Evolutionary conservation across 176 grass and related monocot species (phyloP).

Genomic region (Eleusine coracana): DNA sequence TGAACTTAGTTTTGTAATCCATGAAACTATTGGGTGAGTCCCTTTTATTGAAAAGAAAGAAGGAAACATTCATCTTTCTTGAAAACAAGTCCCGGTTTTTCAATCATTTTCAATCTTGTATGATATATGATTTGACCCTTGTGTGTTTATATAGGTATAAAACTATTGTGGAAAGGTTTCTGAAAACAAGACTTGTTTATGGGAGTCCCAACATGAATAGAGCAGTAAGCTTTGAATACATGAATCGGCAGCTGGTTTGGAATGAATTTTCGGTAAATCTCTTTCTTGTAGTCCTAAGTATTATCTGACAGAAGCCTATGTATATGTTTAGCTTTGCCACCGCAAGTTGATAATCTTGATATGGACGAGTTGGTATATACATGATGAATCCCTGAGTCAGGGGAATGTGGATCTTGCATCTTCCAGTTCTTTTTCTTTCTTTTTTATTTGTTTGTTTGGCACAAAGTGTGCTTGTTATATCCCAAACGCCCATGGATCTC

Average conservation of each 20-base stretch:
- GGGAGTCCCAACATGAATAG: constrained; percentile 96
- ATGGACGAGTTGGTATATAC: background rate
- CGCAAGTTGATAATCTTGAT: background rate
- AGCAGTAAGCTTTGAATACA: constrained; percentile 98
- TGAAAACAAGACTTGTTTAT: constrained; percentile 95
- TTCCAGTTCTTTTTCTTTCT: background rate
- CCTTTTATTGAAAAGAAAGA: too few relatives aligned
- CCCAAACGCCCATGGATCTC: background rate
- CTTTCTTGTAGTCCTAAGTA: constrained; percentile 15
- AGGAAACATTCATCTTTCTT: background rate
- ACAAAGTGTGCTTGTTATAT: background rate
- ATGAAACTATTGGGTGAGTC: too few relatives aligned
- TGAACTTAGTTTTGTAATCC: too few relatives aligned
- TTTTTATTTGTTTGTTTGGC: background rate
- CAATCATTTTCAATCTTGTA: background rate
- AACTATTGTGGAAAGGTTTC: constrained; percentile 90
- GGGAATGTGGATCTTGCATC: constrained; percentile 4
- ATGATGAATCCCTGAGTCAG: constrained; percentile 13
- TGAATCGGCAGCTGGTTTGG: constrained; percentile 98
- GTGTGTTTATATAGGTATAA: constrained; percentile 76
- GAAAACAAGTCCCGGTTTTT: background rate
- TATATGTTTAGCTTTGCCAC: constrained; percentile 12
- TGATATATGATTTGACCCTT: background rate
- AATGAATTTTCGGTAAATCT: constrained; percentile 96
- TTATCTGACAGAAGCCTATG: constrained; percentile 28